These are phyloP conservation scores for Porodaedalea pini DNA, from an alignment of 1,284 basidiomycete species.

Conservation along the genomic window DNA sequence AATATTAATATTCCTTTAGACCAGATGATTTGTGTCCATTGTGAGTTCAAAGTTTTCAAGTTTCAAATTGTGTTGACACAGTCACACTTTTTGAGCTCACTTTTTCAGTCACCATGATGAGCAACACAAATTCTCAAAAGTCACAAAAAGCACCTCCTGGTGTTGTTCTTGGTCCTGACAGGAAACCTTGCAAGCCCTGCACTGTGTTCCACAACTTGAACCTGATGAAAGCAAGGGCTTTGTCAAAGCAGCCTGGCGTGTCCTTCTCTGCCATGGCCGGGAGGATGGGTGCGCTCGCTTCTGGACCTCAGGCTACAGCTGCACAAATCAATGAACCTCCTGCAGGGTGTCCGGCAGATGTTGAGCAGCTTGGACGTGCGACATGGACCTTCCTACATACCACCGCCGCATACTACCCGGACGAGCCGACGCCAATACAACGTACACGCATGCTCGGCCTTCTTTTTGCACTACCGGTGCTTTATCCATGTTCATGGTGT, in stretches of 20 bases:
- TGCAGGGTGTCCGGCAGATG: conserved; percentile 81
- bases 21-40: too few species aligned
- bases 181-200: conserved; percentile 92
- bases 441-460: conserved; percentile 80
- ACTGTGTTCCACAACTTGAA: conserved; percentile 77
- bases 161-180: conserved; percentile 84
- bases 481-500: conserved; percentile 88
- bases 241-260: too few species aligned
- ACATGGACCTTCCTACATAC: conserved; percentile 97
- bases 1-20: too few species aligned
- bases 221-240: conserved; percentile 34
- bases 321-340: conserved; percentile 41
- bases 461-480: conserved; percentile 67
- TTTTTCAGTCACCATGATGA: too few species aligned
- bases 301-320: conserved; percentile 28
- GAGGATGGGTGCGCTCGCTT: conserved; percentile 40
- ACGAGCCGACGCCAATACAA: conserved; percentile 64
- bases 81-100: too few species aligned
- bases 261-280: conserved; percentile 34
- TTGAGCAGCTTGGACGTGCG: conserved; percentile 80
- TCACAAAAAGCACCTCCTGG: conserved; percentile 56
- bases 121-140: neutral
- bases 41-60: too few species aligned
- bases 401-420: conserved; percentile 91
- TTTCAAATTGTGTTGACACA: too few species aligned